Conservation (phyloP, 495 filamentous ascomycete species). For the Extremus antarcticus region DNA sequence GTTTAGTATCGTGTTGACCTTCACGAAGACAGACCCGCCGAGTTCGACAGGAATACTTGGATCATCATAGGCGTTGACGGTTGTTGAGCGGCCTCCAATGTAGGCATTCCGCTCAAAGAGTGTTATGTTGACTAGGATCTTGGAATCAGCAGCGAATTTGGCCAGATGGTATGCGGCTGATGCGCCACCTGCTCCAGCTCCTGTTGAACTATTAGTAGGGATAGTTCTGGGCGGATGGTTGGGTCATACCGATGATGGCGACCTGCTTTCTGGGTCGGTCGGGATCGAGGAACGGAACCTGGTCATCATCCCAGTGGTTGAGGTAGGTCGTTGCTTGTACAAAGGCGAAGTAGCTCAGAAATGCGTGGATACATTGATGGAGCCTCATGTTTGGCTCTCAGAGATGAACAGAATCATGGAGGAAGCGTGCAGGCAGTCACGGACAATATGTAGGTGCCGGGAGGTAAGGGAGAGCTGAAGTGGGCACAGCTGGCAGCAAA, state of each 20-base stretch:
- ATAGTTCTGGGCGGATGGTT: background rate
- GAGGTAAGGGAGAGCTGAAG: too few relatives aligned
- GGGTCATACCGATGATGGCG: background rate
- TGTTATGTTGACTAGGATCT: conserved; percentile 57
- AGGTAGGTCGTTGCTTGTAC: background rate
- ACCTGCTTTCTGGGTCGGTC: background rate
- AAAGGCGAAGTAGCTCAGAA: too few relatives aligned
- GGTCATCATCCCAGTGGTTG: background rate
- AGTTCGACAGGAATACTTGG: conserved; percentile 66
- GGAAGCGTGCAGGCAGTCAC: too few relatives aligned
- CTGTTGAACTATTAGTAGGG: conserved; percentile 36
- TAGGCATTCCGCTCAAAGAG: conserved; percentile 73
- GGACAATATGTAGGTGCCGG: too few relatives aligned
- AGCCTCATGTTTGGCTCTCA: too few relatives aligned
- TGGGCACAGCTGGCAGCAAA: too few relatives aligned
- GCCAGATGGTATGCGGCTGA: conserved; percentile 76
- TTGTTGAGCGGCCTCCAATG: conserved; percentile 82
- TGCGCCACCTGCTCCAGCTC: conserved; percentile 81
- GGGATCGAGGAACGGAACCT: background rate
- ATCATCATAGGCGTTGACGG: conserved; percentile 68
- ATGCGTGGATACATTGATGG: too few relatives aligned
- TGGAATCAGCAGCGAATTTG: conserved; percentile 49
- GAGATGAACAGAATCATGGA: too few relatives aligned
- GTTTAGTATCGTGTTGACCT: conserved; percentile 72
- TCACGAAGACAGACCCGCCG: conserved; percentile 85